Base-by-base conservation (phyloP, 2,329 filamentous ascomycete genomes). In the Phoma herbarum region DNA sequence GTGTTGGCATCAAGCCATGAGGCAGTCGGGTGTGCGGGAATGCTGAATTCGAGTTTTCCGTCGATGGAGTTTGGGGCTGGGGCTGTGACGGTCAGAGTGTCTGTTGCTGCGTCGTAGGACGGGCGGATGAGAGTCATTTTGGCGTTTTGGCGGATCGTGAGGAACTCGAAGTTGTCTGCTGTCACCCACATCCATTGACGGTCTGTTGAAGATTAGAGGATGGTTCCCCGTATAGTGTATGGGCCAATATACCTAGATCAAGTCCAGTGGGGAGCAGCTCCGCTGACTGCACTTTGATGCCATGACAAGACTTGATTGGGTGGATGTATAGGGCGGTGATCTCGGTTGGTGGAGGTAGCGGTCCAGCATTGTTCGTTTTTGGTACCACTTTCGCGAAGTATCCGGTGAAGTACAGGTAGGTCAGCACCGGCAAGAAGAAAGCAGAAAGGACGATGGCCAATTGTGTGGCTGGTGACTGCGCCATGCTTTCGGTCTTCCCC, bases 101-200 rank as follows among this genome's bases (percentile, higher is more conserved):
- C 77, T 4, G 75, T 77, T 49, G 81, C 74, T 3, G 74, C 65
- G 59, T 80, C 77, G 56, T 87, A 77, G 2, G 76, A 75, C 1
- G 85, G 86, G 31, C 84, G 81, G 69, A 89, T 87, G 12, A 88
- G 79, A 0, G 87, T 89, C 86, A 90, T 88, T 37, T 81, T 77
- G 4, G 86, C 80, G 59, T 85, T 83, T 55, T 84, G 78, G 14
- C 87, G 85, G 67, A 89, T 89, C 2, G 87, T 89, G 51, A 88
- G 72, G 70, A 89, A 89, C 55, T 86, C 81, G 48, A 80, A 75
- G 4, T 78, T 79, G 16, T 81, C 76, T 2, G 81, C 80, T 31
- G 84, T 81, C 46, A 88, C 80, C 73, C 89, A 86, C 87, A 89
- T 89, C 86, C 87, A 89, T 62, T 85, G 83, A 7, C 87, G 80